Base-by-base conservation (phyloP, 257 asterid species). In the Petunia axillaris region DNA sequence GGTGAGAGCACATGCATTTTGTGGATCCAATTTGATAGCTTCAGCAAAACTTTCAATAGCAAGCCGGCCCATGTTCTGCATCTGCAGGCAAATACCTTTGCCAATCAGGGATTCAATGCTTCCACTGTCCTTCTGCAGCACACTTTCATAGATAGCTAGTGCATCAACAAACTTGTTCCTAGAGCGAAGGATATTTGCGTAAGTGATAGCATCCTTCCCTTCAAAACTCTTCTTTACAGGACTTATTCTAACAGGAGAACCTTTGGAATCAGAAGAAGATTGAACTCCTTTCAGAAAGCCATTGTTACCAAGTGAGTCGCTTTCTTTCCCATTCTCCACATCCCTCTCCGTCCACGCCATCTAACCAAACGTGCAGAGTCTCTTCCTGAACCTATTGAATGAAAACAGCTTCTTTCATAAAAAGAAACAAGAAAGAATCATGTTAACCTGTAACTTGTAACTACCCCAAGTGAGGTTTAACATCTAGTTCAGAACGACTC, bases 21-120 rank as follows among this genome's bases (percentile, higher is more conserved):
- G 90, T 54, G 98, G 97, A 64, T 96, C 98, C 82, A 96, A 79
- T 82, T 79, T 89, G 75, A 96, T 86, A 36, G 98, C 98, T 91
- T 96, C 97, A 3, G 97, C 83, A 78, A 96, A 96, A 85, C 97
- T 91, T 80, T 94, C 95, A 82, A 91, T 88, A 9, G 99, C 98
- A 80, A 87, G 92, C 86, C 86, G 91, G 60, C 93, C 89, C 90
- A 87, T 86, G 86, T 91, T 93, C 90, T 94, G 99, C 93, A 91
- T 91, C 90, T 94, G 99, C 83, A 94, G 84, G 86, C 98, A 96
- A 85, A 94, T 89, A 83, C 99, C 99, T 91, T 92, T 96, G 58
- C 98, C 99, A 54, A 96, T 94, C 83, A 87, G 88, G 84, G 98
- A 98, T 86, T 94, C 99, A 68, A 91, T 93, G 85, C 84, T 87